Evolutionary conservation across 768 basidiomycete species (phyloP).

Genomic region (Naematelia aurantialba): DNA sequence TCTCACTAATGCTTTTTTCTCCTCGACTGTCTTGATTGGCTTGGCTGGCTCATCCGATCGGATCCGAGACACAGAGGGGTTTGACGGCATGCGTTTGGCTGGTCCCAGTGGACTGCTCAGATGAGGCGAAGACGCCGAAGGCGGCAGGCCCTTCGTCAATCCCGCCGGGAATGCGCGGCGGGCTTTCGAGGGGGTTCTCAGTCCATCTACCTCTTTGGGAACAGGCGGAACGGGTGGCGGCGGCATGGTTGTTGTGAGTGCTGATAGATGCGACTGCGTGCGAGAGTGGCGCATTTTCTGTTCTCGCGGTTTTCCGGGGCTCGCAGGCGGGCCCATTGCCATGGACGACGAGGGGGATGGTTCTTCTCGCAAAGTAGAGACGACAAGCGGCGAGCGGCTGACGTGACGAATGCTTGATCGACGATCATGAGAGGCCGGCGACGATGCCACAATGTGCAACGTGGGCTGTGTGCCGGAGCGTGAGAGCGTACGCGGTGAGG

Average conservation of each 20-base stretch:
- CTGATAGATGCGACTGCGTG: conserved; percentile 14
- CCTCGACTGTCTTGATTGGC: conserved; percentile 28
- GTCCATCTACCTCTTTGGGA: neutral
- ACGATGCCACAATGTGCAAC: neutral
- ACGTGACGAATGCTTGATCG: neutral
- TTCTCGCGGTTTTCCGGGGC: neutral
- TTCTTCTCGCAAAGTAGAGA: neutral
- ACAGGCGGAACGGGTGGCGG: neutral
- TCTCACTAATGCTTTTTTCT: conserved; percentile 46
- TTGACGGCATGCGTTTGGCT: conserved; percentile 19
- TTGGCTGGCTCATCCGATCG: neutral
- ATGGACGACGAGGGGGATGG: neutral
- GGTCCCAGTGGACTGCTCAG: conserved; percentile 23
- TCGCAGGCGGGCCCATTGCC: neutral
- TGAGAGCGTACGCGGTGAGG: conserved; percentile 9
- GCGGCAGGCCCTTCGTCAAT: conserved; percentile 37
- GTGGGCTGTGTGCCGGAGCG: conserved; percentile 14
- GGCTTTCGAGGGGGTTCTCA: conserved; percentile 23
- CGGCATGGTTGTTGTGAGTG: neutral
- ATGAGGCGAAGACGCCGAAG: conserved; percentile 27
- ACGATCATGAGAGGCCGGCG: conserved; percentile 1
- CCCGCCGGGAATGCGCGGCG: conserved; percentile 33
- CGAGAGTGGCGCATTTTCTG: conserved; percentile 20
- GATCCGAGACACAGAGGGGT: neutral
- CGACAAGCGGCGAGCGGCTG: neutral